phyloP scores from a whole-genome alignment of 441 rosid genomes.

The Syzygium malaccense region DNA sequence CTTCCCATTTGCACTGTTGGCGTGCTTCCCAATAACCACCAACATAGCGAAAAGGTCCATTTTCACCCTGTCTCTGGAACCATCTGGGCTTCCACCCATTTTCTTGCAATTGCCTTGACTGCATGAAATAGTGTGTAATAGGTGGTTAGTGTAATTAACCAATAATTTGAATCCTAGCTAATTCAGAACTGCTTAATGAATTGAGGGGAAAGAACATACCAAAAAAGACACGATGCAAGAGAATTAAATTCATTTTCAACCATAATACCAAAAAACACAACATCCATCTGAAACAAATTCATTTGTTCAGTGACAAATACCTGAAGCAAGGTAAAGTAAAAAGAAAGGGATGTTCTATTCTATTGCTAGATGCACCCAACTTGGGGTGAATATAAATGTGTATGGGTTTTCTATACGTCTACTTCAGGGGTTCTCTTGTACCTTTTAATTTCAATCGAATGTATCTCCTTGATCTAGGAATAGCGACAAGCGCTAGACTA shows the following conservation, averaged over 20 bases:
- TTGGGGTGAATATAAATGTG: neutral
- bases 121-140: conserved; percentile 6
- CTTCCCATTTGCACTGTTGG: conserved; percentile 57
- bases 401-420: neutral
- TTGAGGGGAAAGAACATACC: neutral
- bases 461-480: neutral
- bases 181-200: neutral
- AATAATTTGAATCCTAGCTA: neutral
- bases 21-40: conserved; percentile 98
- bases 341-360: neutral
- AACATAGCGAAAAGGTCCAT: conserved; percentile 45
- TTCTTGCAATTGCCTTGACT: conserved; percentile 91
- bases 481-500: neutral
- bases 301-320: neutral
- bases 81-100: conserved; percentile 95
- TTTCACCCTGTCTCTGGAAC: conserved; percentile 56
- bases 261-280: neutral
- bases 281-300: neutral
- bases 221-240: neutral
- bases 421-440: neutral
- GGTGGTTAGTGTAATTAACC: neutral
- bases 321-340: neutral
- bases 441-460: neutral
- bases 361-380: neutral
- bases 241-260: neutral